Evolutionary conservation across 169 alveolate species (phyloP), one percentile per base, ranked within the genome.

Genomic region (Plasmodium fragile): DNA sequence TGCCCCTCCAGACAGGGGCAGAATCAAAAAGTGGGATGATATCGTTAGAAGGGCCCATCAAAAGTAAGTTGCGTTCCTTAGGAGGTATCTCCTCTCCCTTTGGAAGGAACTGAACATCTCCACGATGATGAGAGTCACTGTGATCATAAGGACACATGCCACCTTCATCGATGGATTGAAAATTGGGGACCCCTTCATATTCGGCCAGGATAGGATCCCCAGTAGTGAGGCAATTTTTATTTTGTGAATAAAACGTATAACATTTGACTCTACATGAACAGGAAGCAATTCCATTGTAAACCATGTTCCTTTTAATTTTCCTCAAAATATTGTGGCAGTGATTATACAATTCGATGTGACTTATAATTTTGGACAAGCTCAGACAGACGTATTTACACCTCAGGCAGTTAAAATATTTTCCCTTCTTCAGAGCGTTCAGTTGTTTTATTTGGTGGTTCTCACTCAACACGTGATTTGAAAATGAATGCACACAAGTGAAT

Each of bases 371-470:
- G 71, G 72, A 91, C 11, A 89, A 28, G 72, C 94, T 89, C 6
- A 89, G 45, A 69, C 94, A 89, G 16, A 89, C 71, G 69, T 89
- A 89, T 65, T 77, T 89, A 43, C 94, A 89, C 52, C 94, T 89
- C n/a, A 89, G 71, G 69, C 94, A 89, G 41, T 39, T 79, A 30
- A 72, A 89, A 79, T 45, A 79, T 43, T 89, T 89, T 16, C 81
- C 94, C 36, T 79, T 89, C 72, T 72, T 89, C 75, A 89, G 34
- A 16, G 82, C 59, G n/a, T 89, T 89, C 25, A 89, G 71, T 32
- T 89, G 94, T 41, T 89, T 89, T 65, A 89, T 80, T 55, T 80
- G 65, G 71, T 89, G 94, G 55, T 89, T 89, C 53, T 89, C 94
- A 28, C 25, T 69, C 18, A 65, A 36, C 16, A 89, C 82, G 43